Base-by-base conservation (phyloP, 1,284 basidiomycete genomes). In the Boletus smithii region DNA sequence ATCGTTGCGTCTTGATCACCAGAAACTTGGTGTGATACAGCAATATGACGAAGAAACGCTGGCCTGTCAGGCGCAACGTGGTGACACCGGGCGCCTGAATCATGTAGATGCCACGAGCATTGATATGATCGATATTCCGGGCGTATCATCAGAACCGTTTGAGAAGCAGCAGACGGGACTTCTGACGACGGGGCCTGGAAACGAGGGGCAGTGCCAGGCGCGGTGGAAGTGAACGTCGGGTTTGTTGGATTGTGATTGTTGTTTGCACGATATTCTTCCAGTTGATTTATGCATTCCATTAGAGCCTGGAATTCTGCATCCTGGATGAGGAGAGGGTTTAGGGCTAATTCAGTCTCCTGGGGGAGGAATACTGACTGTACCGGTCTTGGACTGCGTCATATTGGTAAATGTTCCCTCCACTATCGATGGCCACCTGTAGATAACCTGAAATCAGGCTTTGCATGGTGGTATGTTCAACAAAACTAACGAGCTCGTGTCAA, bases 1-100 rank as follows among this genome's bases (percentile, higher is more conserved):
- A 53, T 42, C 5, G 0, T 11, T 10, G 5, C 4, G 2, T 11
- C 31, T 11, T 40, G 1, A 9, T 17, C 9, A 16, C 63, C 59
- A 3, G 37, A 43, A 9, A 48, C 61, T 14, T 37, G 20, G 32
- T 61, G 59, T 7, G 0, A 13, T 17, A 0, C 18, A 3, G 14
- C 22, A 4, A 61, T 43, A 13, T 61, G 59, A 4, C 20, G 43
- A 24, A 66, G 61, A 17, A 66, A 44, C 0, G 40, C 16, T 13
- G 6, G 7, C 6, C 49, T 52, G 30, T 39, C 17, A 0, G 13
- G 38, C 9, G 48, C 32, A 20, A 36, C 5, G 3, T 56, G 22
- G 3, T 14, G 2, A 9, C 63, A 66, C 22, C 0, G 10, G 1
- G 1, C 5, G 3, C 10, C 22, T 0, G 46, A 27, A 17, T 16